phyloP scores from a whole-genome alignment of 805 yeast genomes.

The Zygoascus ofunaensis region DNA sequence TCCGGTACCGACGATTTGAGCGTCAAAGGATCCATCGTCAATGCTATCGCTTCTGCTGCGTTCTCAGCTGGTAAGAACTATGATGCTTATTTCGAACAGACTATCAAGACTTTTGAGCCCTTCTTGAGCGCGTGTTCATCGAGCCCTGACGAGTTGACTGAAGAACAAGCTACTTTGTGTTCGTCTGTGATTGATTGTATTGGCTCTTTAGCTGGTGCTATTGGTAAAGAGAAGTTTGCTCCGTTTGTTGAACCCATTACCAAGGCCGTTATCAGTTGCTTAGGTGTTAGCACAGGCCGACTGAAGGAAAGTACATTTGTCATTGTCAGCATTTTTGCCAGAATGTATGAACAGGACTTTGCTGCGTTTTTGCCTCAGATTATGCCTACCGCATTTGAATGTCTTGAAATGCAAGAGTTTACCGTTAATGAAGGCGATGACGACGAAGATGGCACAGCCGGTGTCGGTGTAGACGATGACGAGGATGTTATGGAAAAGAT shows the following conservation, averaged over 20 bases:
- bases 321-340: conserved; percentile 86
- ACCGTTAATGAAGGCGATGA: conserved; percentile 23
- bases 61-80: conserved; percentile 87
- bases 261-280: conserved; percentile 74
- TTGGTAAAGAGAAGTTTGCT: conserved; percentile 81
- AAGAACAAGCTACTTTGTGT: conserved; percentile 83
- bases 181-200: conserved; percentile 89
- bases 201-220: conserved; percentile 93
- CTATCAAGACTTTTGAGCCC: conserved; percentile 74
- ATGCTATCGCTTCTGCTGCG: conserved; percentile 96
- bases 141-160: conserved; percentile 66
- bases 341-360: conserved; percentile 86
- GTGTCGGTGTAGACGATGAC: conserved; percentile 31
- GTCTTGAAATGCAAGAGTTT: conserved; percentile 81
- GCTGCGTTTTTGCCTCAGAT: conserved; percentile 75
- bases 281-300: conserved; percentile 69
- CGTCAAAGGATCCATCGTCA: conserved; percentile 57
- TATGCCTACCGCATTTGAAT: conserved; percentile 74
- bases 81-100: conserved; percentile 73
- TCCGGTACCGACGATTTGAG: conserved; percentile 51
- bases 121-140: conserved; percentile 42
- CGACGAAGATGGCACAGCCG: conserved; percentile 39
- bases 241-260: conserved; percentile 81
- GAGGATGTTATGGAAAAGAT: conserved; percentile 43
- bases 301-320: conserved; percentile 93